Evolutionary conservation across 2,329 filamentous ascomycete genomes (phyloP).

Genomic region (Colletotrichum lupini): DNA sequence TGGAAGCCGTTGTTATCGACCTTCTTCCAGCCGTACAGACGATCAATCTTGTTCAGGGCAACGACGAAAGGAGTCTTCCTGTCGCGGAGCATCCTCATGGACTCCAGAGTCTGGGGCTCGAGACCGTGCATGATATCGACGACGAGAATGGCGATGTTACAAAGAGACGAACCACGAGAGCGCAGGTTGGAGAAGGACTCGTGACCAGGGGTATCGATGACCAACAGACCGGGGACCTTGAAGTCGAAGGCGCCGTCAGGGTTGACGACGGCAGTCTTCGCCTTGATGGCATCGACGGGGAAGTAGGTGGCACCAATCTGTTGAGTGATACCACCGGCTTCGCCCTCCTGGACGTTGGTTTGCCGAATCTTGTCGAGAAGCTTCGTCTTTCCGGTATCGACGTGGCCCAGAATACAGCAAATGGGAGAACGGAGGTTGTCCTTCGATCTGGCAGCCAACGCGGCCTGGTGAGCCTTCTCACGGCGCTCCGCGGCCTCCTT

Average conservation of each 20-base stretch:
- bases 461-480: slow-evolving; percentile 90
- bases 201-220: slow-evolving; percentile 99
- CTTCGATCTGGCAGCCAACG: slow-evolving; percentile 88
- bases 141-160: slow-evolving; percentile 98
- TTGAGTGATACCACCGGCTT: slow-evolving; percentile 99
- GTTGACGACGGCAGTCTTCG: slow-evolving; percentile 96
- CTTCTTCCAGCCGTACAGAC: slow-evolving; percentile 98
- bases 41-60: slow-evolving; percentile 99
- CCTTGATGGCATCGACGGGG: slow-evolving; percentile 89
- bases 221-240: slow-evolving; percentile 95
- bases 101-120: slow-evolving; percentile 96
- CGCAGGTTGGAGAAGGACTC: slow-evolving; percentile 99
- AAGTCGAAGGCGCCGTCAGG: slow-evolving; percentile 90
- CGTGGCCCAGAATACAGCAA: slow-evolving; percentile 99
- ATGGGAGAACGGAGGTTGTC: slow-evolving; percentile 97
- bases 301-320: slow-evolving; percentile 99
- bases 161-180: slow-evolving; percentile 95
- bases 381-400: slow-evolving; percentile 99
- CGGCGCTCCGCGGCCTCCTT: slow-evolving; percentile 89
- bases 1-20: slow-evolving; percentile 99
- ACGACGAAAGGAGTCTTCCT: slow-evolving; percentile 98
- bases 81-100: slow-evolving; percentile 92
- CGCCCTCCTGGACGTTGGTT: slow-evolving; percentile 98
- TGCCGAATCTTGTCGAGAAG: slow-evolving; percentile 97
- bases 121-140: slow-evolving; percentile 99